These are phyloP conservation scores for Hyaloscypha hepaticicola DNA, from an alignment of 495 filamentous ascomycete species.

Conservation along the genomic window DNA sequence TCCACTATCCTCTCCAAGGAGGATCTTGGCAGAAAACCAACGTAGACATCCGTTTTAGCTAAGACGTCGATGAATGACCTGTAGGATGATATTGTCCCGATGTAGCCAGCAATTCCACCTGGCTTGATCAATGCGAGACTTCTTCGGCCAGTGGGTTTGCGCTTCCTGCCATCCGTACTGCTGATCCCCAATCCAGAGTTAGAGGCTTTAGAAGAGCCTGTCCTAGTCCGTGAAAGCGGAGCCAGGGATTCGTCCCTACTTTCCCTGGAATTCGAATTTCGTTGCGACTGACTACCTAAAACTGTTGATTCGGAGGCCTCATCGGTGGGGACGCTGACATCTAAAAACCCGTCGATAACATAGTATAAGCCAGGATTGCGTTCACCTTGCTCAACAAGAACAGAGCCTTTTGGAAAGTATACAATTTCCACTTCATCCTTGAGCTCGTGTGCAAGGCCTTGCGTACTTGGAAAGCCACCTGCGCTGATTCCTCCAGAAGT, in stretches of 20 bases:
- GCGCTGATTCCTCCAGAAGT: constrained; percentile 56
- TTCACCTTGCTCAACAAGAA: constrained; percentile 96
- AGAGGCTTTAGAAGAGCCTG: constrained; percentile 51
- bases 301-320: constrained; percentile 34
- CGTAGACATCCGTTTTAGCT: constrained; percentile 97
- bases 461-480: constrained; percentile 41
- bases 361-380: constrained; percentile 95
- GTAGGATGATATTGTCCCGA: constrained; percentile 90
- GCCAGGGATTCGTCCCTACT: constrained; percentile 45
- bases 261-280: constrained; percentile 28
- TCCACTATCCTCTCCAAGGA: constrained; percentile 92
- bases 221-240: constrained; percentile 48
- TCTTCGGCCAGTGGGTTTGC: constrained; percentile 51
- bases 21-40: constrained; percentile 85
- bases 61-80: constrained; percentile 95
- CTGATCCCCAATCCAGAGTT: constrained; percentile 32
- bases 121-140: constrained; percentile 93
- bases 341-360: constrained; percentile 94
- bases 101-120: constrained; percentile 90
- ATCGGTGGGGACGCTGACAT: constrained; percentile 70
- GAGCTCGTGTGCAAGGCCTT: constrained; percentile 67
- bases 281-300: constrained; percentile 28
- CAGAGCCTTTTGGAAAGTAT: constrained; percentile 90
- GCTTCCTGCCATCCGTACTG: constrained; percentile 45
- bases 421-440: constrained; percentile 96